Evolutionary conservation across 1,284 basidiomycete species (phyloP), one percentile per base, ranked within the genome.

Genomic region (Ustilago hordei): DNA sequence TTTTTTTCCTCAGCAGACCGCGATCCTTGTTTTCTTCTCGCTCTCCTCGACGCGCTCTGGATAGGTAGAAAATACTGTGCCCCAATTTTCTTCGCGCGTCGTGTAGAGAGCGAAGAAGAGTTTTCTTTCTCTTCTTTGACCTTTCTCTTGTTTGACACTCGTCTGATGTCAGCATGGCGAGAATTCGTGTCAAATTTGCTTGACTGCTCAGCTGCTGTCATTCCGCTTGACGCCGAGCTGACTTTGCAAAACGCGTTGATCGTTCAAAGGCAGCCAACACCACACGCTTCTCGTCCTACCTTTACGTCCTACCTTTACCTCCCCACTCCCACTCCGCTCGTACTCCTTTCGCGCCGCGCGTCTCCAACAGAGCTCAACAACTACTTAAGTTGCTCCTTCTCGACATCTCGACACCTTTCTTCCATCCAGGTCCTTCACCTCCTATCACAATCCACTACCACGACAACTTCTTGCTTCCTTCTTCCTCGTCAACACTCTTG

Each of bases 331-430:
- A 23, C 55, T 19, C 47, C 38, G 28, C 31, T 8, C 28, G 31
- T 36, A 23, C 15, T 31, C 32, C 41, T 35, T 31, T 28, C 45
- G 36, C 38, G 53, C 52, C 71, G 65, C 71, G 65, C 63, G 66
- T 74, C 65, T 45, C 23, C 15, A 15, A 8, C 45, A 17, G 23
- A 52, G 38, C 39, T 47, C 34, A 32, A 55, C 62, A 68, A 39
- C 34, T 73, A 73, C 70, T 60, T 73, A 68, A 73, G 61, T 73
- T 58, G 61, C 70, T 57, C 36, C 61, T 59, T 61, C 36, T 68
- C 50, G 17, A 9, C 64, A 9, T 48, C 32, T 12, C 34, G 39
- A 35, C 28, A 43, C 67, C 64, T 67, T 66, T 54, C 52, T 60
- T 55, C 50, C 63, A 47, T 39, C 60, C 72, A 60, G 57, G 41